Conservation (phyloP, 2,329 filamentous ascomycete genomes). For the Apiospora rasikravindrae region DNA sequence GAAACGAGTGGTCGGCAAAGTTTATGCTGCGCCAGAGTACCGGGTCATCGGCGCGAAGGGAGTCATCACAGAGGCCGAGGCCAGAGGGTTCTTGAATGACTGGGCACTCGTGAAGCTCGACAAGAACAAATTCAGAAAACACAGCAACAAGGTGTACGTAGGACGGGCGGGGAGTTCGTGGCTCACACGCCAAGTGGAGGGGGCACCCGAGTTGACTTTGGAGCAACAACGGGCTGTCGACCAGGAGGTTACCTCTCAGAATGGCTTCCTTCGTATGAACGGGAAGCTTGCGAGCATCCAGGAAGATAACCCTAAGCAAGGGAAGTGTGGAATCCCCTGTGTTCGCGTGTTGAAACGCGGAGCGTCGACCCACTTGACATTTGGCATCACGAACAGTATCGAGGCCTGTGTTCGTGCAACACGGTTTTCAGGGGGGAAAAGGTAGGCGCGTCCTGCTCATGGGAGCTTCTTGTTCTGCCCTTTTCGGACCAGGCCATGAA, state of each 20-base stretch:
- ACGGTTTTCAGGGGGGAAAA: background rate
- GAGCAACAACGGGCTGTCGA: background rate
- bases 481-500: background rate
- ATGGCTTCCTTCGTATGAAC: background rate
- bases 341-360: background rate
- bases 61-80: background rate
- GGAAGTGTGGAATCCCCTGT: background rate
- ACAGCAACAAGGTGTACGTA: background rate
- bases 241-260: background rate
- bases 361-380: background rate
- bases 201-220: background rate
- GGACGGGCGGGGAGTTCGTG: background rate
- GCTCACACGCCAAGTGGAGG: too few relatives aligned
- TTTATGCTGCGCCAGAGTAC: background rate
- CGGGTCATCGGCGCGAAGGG: too few relatives aligned
- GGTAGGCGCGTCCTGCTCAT: background rate
- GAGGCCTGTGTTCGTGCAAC: background rate
- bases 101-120: background rate
- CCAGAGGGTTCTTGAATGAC: background rate
- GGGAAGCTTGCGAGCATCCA: background rate
- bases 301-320: background rate
- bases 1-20: background rate
- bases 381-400: background rate
- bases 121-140: background rate
- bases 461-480: background rate